A percentile compares a stretch with the other conserved stretches of the same genome.
Conservation (phyloP, 2,329 filamentous ascomycete species). For the Cladosporium sp. region DNA sequence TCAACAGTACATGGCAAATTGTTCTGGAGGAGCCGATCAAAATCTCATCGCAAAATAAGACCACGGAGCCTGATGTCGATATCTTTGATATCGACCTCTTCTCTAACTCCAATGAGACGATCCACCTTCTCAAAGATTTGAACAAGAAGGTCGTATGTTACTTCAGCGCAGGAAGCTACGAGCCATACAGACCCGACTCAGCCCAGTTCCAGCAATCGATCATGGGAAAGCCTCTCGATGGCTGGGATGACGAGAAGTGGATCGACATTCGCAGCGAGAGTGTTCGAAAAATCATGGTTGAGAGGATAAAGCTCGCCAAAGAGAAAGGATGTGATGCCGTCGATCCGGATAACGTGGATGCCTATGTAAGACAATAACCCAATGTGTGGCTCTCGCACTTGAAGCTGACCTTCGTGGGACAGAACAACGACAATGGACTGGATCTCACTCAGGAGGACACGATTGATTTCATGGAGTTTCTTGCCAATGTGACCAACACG, state of each 20-base stretch:
- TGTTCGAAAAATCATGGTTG: constrained; percentile 61
- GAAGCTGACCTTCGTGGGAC: background rate
- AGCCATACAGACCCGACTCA: constrained; percentile 58
- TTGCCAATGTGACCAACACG: constrained; percentile 51
- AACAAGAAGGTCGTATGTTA: constrained; percentile 67
- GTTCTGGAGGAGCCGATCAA: constrained; percentile 45
- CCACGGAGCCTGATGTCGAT: constrained; percentile 46
- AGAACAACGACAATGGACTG: constrained; percentile 41
- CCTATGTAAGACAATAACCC: constrained; percentile 12
- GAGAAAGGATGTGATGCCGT: constrained; percentile 36
- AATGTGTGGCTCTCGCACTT: background rate
- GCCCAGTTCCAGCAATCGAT: constrained; percentile 51
- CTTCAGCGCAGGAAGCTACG: constrained; percentile 67
- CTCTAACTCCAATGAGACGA: constrained; percentile 44
- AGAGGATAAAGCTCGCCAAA: constrained; percentile 54
- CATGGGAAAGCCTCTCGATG: constrained; percentile 54
- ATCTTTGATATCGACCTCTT: constrained; percentile 61
- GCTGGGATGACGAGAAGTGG: constrained; percentile 66
- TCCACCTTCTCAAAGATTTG: constrained; percentile 44
- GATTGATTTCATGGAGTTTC: constrained; percentile 56
- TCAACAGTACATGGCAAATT: constrained; percentile 58
- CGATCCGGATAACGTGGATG: constrained; percentile 32
- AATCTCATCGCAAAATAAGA: constrained; percentile 30
- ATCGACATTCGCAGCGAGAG: constrained; percentile 53
- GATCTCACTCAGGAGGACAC: constrained; percentile 53